Conservation (phyloP, 805 yeast genomes). For the Ascoidea tarda region DNA sequence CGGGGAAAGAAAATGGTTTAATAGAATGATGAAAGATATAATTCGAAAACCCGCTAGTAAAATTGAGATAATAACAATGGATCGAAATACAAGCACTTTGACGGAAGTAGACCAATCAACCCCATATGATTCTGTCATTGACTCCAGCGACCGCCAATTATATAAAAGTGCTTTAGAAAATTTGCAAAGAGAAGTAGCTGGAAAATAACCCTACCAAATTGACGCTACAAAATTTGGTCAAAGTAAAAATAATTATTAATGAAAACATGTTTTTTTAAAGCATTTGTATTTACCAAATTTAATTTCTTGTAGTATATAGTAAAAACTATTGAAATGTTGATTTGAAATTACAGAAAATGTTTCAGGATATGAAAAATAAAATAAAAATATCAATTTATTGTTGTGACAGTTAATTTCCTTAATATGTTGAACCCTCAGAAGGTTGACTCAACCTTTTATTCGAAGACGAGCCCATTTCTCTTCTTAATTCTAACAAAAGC, state of each 20-base stretch:
- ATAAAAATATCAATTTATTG: conserved; percentile 10
- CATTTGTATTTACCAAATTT: too few species aligned
- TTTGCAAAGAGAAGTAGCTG: not conserved
- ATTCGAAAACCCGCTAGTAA: conserved; percentile 27
- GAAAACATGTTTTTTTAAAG: too few species aligned
- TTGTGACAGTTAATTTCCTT: conserved; percentile 3
- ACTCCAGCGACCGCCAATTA: conserved; percentile 4
- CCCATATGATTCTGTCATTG: conserved; percentile 3
- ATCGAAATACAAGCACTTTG: conserved; percentile 10
- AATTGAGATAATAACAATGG: conserved; percentile 20
- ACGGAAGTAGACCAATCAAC: conserved; percentile 6
- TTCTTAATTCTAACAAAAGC: conserved; percentile 72
- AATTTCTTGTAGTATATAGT: too few species aligned
- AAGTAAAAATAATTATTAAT: too few species aligned
- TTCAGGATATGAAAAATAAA: conserved; percentile 39
- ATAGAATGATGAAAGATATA: conserved; percentile 33
- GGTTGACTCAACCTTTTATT: conserved; percentile 88
- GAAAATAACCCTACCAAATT: not conserved
- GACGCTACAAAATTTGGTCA: not conserved
- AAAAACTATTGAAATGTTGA: too few species aligned
- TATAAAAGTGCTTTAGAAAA: not conserved
- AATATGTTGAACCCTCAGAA: conserved; percentile 67
- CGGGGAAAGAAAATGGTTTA: conserved; percentile 61
- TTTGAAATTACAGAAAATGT: conserved; percentile 16
- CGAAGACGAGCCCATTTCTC: conserved; percentile 69